Evolutionary conservation across 2,329 filamentous ascomycete genomes (phyloP).

Genomic region (Aspergillus amoenus): DNA sequence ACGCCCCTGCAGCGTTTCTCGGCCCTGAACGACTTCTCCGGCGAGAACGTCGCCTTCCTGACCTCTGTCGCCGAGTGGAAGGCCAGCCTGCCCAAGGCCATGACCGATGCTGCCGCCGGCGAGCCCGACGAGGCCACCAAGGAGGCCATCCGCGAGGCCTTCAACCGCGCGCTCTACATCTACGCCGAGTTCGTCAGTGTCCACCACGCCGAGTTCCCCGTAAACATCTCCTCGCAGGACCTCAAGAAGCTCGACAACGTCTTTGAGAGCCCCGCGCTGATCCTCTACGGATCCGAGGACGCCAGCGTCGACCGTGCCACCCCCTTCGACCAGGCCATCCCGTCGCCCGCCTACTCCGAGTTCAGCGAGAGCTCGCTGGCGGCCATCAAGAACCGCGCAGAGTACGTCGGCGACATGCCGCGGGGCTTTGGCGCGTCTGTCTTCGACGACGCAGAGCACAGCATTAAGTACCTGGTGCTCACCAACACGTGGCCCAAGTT

Average conservation of each 20-base stretch:
- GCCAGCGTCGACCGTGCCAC: conserved; percentile 37
- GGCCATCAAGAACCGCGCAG: conserved; percentile 29
- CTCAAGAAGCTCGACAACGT: conserved; percentile 55
- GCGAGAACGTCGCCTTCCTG: conserved; percentile 69
- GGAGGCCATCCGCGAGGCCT: conserved; percentile 50
- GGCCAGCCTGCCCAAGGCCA: conserved; percentile 22
- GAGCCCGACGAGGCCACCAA: conserved; percentile 24
- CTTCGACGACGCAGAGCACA: conserved; percentile 60
- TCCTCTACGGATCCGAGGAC: conserved; percentile 41
- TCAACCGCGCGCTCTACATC: conserved; percentile 60
- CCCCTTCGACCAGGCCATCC: conserved; percentile 31
- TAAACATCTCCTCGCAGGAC: conserved; percentile 63
- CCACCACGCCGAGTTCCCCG: conserved; percentile 62
- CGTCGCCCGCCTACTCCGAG: conserved; percentile 20
- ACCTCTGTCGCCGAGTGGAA: conserved; percentile 60
- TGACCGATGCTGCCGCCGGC: conserved; percentile 18
- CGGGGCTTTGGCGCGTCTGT: conserved; percentile 51
- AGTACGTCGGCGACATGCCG: conserved; percentile 39
- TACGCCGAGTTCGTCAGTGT: conserved; percentile 63
- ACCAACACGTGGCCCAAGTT: conserved; percentile 65
- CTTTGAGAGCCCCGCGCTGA: conserved; percentile 55
- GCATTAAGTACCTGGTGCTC: conserved; percentile 65
- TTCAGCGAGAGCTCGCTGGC: conserved; percentile 23
- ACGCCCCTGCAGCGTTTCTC: conserved; percentile 64
- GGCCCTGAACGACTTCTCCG: conserved; percentile 65